A percentile compares a stretch with the other conserved stretches of the same genome.
Conservation (phyloP, 208 protist species). For the Porcisia hertigi region DNA sequence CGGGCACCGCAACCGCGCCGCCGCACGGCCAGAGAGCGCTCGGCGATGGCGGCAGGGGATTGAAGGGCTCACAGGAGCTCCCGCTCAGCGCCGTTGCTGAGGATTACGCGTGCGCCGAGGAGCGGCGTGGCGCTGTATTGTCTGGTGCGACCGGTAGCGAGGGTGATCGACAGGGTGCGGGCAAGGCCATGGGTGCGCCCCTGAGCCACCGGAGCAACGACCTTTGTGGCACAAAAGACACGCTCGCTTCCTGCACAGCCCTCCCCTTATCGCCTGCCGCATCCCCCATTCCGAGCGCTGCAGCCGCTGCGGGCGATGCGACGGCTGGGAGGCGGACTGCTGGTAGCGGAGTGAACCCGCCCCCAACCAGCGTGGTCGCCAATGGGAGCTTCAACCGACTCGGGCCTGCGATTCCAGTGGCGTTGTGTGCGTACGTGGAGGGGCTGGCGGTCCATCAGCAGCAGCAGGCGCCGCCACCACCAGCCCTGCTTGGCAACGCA, state of each 20-base stretch:
- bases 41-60: background rate
- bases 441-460: constrained; percentile 23
- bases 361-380: background rate
- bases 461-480: constrained; percentile 30
- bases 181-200: background rate
- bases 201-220: constrained; percentile 6
- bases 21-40: background rate
- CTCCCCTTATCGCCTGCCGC: background rate
- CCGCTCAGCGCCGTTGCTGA: background rate
- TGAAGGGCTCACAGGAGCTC: background rate
- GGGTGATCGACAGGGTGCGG: background rate
- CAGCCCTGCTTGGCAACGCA: constrained; percentile 26
- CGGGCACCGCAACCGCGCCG: background rate
- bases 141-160: background rate
- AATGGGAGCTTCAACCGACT: constrained; percentile 25
- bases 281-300: background rate
- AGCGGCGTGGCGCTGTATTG: background rate
- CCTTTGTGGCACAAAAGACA: background rate
- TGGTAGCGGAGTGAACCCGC: background rate
- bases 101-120: background rate
- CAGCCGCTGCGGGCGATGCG: background rate
- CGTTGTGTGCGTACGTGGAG: constrained; percentile 27
- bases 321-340: background rate
- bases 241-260: background rate
- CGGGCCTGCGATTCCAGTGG: constrained; percentile 22